phyloP scores from a whole-genome alignment of 108 stramenopile genomes.

The Cyclotella choctawhatcheeana region DNA sequence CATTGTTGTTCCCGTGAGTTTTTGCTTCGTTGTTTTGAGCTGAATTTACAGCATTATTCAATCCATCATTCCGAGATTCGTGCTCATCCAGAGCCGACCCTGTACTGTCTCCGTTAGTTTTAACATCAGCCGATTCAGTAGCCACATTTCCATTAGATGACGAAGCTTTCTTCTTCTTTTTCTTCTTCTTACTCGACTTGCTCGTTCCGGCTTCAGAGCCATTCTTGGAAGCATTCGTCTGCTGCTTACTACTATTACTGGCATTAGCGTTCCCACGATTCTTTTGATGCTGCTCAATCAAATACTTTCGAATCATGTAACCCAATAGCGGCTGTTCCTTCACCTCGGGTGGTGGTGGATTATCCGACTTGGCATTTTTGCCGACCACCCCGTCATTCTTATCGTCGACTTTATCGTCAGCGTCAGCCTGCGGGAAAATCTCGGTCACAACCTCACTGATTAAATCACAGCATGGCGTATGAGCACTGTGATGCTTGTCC shows the following conservation, averaged over 20 bases:
- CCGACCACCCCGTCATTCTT: too few species aligned
- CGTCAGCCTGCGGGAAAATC: constrained; percentile 1
- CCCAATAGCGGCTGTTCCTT: constrained; percentile 9
- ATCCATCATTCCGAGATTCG: too few species aligned
- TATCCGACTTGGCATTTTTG: not conserved
- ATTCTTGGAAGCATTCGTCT: not conserved
- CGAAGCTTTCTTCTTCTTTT: constrained; percentile 22
- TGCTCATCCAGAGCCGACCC: not conserved
- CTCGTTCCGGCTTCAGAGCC: not conserved
- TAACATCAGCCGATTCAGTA: not conserved
- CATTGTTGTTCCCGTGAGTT: not conserved
- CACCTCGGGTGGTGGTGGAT: not conserved
- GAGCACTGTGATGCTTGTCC: constrained; percentile 8
- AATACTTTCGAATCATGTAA: constrained; percentile 3
- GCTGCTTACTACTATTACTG: too few species aligned
- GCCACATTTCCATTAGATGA: too few species aligned
- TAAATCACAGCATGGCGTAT: constrained; percentile 8
- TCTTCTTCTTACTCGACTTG: constrained; percentile 13
- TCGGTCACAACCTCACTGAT: not conserved
- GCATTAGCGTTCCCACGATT: not conserved
- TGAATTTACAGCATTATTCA: too few species aligned
- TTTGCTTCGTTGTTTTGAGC: not conserved
- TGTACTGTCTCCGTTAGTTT: not conserved
- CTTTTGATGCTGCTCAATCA: not conserved
- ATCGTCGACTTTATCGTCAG: not conserved